These are phyloP conservation scores for Psophocarpus tetragonolobus DNA, from an alignment of 306 rosid genomes.

Conservation along the genomic window DNA sequence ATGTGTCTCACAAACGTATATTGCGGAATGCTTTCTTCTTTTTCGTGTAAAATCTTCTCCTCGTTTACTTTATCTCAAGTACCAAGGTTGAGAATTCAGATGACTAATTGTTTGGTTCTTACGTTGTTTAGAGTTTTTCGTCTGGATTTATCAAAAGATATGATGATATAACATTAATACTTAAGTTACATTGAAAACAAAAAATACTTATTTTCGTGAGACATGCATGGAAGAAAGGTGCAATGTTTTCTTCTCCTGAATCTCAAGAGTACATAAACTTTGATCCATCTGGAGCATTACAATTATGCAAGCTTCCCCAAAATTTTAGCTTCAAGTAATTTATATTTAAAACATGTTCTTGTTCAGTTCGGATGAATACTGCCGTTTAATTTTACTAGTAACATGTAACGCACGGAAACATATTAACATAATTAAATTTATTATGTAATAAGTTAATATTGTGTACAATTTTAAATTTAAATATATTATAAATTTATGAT, in stretches of 20 bases:
- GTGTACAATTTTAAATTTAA: too few relatives aligned
- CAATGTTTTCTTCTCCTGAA: neutral
- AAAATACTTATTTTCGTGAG: neutral
- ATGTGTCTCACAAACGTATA: neutral
- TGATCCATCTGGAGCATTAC: neutral
- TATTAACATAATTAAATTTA: too few relatives aligned
- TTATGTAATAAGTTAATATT: too few relatives aligned
- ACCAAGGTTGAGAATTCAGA: neutral
- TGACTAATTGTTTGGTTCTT: conserved; percentile 2
- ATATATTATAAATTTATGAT: too few relatives aligned
- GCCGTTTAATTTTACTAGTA: neutral
- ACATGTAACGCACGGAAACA: too few relatives aligned
- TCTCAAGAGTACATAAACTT: neutral
- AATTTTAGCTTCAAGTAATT: neutral
- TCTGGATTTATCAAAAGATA: neutral
- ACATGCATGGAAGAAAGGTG: neutral
- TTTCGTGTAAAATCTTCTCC: neutral
- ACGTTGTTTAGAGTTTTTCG: neutral
- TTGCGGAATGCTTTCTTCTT: neutral
- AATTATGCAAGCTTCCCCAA: neutral
- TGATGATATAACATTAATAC: neutral
- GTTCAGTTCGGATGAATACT: neutral
- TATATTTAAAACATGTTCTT: neutral
- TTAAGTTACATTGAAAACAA: neutral
- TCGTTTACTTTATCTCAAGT: neutral